These are phyloP conservation scores for Fraxinus sp. DNA, from an alignment of 305 asterid species.

Conservation along the genomic window DNA sequence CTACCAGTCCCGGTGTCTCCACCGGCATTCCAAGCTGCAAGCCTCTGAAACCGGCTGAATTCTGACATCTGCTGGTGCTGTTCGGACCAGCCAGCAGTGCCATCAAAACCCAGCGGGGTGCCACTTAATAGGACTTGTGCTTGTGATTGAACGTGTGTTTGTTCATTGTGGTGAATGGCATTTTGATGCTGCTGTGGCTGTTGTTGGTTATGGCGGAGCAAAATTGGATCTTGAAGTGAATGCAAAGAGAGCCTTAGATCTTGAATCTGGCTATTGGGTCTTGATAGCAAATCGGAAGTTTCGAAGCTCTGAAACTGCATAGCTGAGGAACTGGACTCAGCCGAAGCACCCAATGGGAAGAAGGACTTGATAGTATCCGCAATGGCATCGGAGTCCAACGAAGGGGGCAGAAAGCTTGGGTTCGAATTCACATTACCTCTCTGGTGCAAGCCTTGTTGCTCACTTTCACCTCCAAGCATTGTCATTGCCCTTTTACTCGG, in stretches of 20 bases:
- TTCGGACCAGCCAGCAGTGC: conserved; percentile 54
- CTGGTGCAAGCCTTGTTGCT: conserved; percentile 18
- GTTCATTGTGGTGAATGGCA: conserved; percentile 37
- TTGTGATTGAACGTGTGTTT: conserved; percentile 24
- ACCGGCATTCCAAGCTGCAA: conserved; percentile 55
- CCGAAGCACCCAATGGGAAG: conserved; percentile 72
- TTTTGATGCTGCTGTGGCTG: conserved; percentile 37
- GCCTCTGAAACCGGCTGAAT: conserved; percentile 51
- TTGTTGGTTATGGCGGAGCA: conserved; percentile 44
- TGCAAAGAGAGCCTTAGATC: conserved; percentile 86
- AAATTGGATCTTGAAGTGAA: conserved; percentile 70
- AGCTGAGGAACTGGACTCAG: conserved; percentile 54
- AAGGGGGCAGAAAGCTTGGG: conserved; percentile 60
- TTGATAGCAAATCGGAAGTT: conserved; percentile 46
- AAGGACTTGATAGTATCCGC: conserved; percentile 83
- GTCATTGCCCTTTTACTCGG: conserved; percentile 35
- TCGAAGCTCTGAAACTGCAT: conserved; percentile 64
- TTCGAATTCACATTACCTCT: conserved; percentile 18
- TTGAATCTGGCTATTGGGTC: conserved; percentile 49
- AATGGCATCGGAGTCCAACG: conserved; percentile 69
- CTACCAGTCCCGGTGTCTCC: conserved; percentile 38
- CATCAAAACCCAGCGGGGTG: conserved; percentile 60
- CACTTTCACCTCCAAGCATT: conserved; percentile 23
- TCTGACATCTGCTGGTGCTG: conserved; percentile 50
- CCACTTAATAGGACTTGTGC: conserved; percentile 35